Percentiles rank a stretch among this genome's conserved stretches.
These are phyloP conservation scores for Dendrothele bispora DNA, from an alignment of 768 basidiomycete species.

Conservation along the genomic window DNA sequence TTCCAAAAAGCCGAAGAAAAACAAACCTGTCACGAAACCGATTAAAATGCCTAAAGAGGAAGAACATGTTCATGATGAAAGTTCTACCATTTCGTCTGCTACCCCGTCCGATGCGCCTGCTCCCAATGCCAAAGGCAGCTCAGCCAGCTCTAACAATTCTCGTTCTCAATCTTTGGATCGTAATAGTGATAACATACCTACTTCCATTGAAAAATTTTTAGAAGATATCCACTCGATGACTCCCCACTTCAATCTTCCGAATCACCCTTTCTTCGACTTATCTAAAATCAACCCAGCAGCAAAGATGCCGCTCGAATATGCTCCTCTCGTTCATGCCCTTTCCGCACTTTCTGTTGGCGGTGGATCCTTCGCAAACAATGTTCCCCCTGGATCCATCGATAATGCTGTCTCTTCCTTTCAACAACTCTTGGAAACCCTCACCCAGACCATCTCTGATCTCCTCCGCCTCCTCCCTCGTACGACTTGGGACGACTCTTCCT, in stretches of 20 bases:
- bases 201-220: slow-evolving; percentile 62
- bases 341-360: slow-evolving; percentile 86
- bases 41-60: slow-evolving; percentile 59
- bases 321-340: slow-evolving; percentile 80
- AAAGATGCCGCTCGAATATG: slow-evolving; percentile 82
- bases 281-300: slow-evolving; percentile 72
- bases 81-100: slow-evolving; percentile 43
- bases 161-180: slow-evolving; percentile 62
- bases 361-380: slow-evolving; percentile 79
- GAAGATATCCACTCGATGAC: slow-evolving; percentile 63
- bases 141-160: slow-evolving; percentile 55
- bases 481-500: slow-evolving; percentile 89
- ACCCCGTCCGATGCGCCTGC: slow-evolving; percentile 47
- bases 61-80: slow-evolving; percentile 40
- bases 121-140: slow-evolving; percentile 30
- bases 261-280: slow-evolving; percentile 75
- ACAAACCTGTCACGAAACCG: slow-evolving; percentile 60
- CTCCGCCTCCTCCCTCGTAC: slow-evolving; percentile 83
- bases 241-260: slow-evolving; percentile 63
- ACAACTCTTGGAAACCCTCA: slow-evolving; percentile 83
- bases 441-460: slow-evolving; percentile 86
- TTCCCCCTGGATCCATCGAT: slow-evolving; percentile 87
- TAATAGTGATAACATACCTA: slow-evolving; percentile 42
- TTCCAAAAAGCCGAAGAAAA: slow-evolving; percentile 85
- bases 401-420: slow-evolving; percentile 90